Percentiles rank a stretch among this genome's conserved stretches.
Conservation (phyloP, 2,329 filamentous ascomycete genomes). For the Anthostomella pinea region DNA sequence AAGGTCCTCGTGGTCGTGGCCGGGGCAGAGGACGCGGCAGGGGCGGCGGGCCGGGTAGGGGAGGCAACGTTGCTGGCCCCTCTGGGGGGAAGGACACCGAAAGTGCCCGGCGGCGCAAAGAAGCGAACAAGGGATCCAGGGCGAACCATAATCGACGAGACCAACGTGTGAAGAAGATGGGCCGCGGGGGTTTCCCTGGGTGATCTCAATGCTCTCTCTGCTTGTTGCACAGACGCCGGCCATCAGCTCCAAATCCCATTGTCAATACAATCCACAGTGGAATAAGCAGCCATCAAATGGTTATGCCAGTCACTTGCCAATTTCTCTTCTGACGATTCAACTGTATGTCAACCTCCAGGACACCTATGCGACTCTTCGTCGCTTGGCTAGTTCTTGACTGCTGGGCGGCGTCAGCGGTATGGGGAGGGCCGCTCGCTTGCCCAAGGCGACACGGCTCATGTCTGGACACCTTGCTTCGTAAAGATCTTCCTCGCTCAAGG, state of each 20-base stretch:
- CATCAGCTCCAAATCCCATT: no score
- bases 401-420: conserved; percentile 16
- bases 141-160: conserved; percentile 87
- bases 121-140: conserved; percentile 74
- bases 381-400: conserved; percentile 24
- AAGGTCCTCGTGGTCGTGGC: conserved; percentile 47
- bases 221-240: no score
- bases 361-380: conserved; percentile 21
- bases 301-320: no score
- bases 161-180: conserved; percentile 63
- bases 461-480: conserved; percentile 21
- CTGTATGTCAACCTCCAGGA: no score
- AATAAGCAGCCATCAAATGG: no score
- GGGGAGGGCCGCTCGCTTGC: conserved; percentile 24
- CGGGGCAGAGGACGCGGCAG: conserved; percentile 46
- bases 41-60: conserved; percentile 49
- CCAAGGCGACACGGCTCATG: conserved; percentile 11
- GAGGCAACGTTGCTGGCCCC: conserved; percentile 62
- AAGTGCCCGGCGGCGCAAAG: conserved; percentile 69
- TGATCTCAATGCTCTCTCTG: no score
- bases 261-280: no score
- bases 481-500: conserved; percentile 35
- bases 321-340: no score
- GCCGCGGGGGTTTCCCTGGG: conserved; percentile 43
- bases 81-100: conserved; percentile 70